Evolutionary conservation across 2,329 filamentous ascomycete species (phyloP).

Genomic region (Metarhizium robertsii): DNA sequence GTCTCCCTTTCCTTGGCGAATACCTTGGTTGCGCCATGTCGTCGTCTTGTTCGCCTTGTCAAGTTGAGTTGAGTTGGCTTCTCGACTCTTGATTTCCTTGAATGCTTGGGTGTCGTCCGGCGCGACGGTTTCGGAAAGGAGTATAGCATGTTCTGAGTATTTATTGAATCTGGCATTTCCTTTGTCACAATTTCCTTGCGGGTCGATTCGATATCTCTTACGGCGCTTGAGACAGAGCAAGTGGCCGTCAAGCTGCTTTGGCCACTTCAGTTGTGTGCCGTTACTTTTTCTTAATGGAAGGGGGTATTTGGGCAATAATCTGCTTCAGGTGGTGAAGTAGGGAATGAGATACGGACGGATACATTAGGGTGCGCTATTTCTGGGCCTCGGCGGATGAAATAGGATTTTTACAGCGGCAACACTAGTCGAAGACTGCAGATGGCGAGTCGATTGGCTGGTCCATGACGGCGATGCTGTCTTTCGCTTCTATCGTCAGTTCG

Average conservation of each 20-base stretch:
- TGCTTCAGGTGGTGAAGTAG: conserved; percentile 12
- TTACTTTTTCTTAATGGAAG: conserved; percentile 9
- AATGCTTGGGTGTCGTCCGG: conserved; percentile 9
- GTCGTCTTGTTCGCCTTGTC: conserved; percentile 1
- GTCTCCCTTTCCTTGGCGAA: not conserved
- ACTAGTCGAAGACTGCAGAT: conserved; percentile 36
- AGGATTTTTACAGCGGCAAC: conserved; percentile 21
- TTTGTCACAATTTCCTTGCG: conserved; percentile 7
- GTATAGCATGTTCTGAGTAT: conserved; percentile 14
- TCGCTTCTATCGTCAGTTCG: conserved; percentile 31
- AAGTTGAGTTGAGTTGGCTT: not conserved
- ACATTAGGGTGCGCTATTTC: conserved; percentile 13
- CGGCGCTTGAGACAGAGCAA: conserved; percentile 28
- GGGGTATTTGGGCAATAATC: conserved; percentile 15
- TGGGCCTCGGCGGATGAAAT: conserved; percentile 16
- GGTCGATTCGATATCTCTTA: conserved; percentile 19
- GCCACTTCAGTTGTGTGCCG: conserved; percentile 8
- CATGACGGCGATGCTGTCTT: conserved; percentile 30
- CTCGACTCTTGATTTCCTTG: not conserved
- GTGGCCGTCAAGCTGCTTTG: conserved; percentile 16
- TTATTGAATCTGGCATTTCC: conserved; percentile 22
- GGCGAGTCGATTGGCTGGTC: conserved; percentile 39
- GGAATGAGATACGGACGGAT: conserved; percentile 16
- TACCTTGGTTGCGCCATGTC: conserved; percentile 11
- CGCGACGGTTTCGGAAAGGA: conserved; percentile 4